Conservation (phyloP, 495 filamentous ascomycete genomes). For the Hyaloscypha finlandica region DNA sequence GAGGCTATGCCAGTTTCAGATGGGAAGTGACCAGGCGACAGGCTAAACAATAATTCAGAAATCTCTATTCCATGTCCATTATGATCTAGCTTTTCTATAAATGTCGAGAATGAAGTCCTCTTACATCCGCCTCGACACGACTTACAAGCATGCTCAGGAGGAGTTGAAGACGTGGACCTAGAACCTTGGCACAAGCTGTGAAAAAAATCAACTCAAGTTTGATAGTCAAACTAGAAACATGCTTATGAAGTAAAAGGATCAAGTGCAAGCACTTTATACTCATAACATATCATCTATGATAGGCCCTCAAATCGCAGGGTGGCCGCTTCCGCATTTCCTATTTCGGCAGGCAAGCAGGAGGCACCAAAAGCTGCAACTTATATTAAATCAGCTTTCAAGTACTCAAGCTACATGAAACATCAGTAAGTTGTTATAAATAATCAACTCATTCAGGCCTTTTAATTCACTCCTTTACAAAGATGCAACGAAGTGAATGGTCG, state of each 20-base stretch:
- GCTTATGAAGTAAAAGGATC: not conserved
- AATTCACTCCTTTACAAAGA: not conserved
- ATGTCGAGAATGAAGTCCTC: too few relatives aligned
- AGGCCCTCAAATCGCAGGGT: not conserved
- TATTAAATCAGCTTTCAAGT: not conserved
- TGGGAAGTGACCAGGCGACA: not conserved
- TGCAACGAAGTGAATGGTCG: not conserved
- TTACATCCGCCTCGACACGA: too few relatives aligned
- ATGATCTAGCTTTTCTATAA: too few relatives aligned
- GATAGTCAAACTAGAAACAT: not conserved
- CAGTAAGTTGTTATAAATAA: not conserved
- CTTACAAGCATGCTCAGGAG: too few relatives aligned
- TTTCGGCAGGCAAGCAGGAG: not conserved
- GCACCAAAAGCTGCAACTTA: not conserved
- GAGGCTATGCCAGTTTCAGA: not conserved
- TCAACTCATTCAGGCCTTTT: not conserved
- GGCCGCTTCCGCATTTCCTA: not conserved
- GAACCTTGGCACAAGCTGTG: too few relatives aligned
- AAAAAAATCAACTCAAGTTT: too few relatives aligned
- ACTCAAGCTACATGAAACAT: not conserved
- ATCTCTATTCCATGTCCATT: not conserved
- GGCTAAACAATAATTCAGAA: not conserved
- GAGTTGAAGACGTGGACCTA: too few relatives aligned
- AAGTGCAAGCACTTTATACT: not conserved
- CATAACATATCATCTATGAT: not conserved